Evolutionary conservation across 441 rosid species (phyloP).

Genomic region (Theobroma grandiflorum): DNA sequence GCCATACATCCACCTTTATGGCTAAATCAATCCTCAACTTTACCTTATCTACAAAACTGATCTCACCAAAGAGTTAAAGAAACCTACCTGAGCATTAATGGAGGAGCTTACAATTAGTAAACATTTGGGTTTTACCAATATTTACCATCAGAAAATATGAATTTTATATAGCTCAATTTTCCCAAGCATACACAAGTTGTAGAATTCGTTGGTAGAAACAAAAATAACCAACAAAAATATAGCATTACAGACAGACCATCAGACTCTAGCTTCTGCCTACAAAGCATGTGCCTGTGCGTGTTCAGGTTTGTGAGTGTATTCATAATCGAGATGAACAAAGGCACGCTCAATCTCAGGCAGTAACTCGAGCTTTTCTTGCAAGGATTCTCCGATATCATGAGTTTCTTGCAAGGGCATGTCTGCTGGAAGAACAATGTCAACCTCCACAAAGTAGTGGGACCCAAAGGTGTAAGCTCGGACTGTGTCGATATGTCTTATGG

Average conservation of each 20-base stretch:
- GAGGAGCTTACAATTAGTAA: not conserved
- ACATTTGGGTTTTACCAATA: not conserved
- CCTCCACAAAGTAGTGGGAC: slow-evolving; percentile 95
- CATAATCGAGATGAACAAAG: slow-evolving; percentile 95
- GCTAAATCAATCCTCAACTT: too few species aligned
- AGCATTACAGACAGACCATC: not conserved
- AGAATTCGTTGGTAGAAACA: slow-evolving; percentile 1
- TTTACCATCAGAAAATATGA: not conserved
- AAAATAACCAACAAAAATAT: slow-evolving; percentile 7
- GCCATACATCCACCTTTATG: too few species aligned
- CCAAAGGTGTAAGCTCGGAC: slow-evolving; percentile 97
- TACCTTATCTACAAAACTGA: too few species aligned
- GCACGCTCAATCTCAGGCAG: slow-evolving; percentile 90
- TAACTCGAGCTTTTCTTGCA: slow-evolving; percentile 89
- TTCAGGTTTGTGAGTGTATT: slow-evolving; percentile 91
- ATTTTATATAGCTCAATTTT: not conserved
- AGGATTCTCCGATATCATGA: slow-evolving; percentile 86
- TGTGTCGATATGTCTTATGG: slow-evolving; percentile 86
- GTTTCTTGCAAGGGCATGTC: slow-evolving; percentile 88
- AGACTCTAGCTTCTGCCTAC: slow-evolving; percentile 2
- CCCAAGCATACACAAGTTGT: not conserved
- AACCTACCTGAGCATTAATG: too few species aligned
- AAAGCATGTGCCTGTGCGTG: slow-evolving; percentile 67
- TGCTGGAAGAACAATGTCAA: slow-evolving; percentile 89
- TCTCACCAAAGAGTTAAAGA: too few species aligned